Conservation (phyloP, 768 basidiomycete species). For the Xerocomus spinulosus region DNA sequence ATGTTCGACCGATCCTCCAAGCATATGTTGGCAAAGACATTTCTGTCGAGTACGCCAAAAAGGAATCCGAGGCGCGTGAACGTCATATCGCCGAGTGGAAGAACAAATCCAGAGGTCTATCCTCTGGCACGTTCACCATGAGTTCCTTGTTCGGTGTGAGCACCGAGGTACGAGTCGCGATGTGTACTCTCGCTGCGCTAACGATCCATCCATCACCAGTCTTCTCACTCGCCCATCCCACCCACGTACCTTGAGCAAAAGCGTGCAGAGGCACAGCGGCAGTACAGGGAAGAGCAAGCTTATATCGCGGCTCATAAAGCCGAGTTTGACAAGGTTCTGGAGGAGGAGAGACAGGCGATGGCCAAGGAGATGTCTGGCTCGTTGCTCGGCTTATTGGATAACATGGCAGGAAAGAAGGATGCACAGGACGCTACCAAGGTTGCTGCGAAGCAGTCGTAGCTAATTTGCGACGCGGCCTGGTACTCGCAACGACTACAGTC, state of each 20-base stretch:
- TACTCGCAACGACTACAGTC: too few species aligned
- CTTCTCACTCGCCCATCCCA: constrained; percentile 33
- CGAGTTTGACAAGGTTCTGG: constrained; percentile 46
- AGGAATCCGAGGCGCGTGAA: constrained; percentile 79
- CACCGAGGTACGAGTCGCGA: constrained; percentile 32
- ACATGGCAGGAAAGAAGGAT: constrained; percentile 21
- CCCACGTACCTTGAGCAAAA: constrained; percentile 52
- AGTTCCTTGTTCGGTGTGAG: constrained; percentile 40
- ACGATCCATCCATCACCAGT: too few species aligned
- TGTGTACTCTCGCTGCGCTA: too few species aligned
- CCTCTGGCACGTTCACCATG: constrained; percentile 40
- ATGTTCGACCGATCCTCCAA: constrained; percentile 83
- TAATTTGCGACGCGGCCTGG: too few species aligned
- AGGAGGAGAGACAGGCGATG: constrained; percentile 49
- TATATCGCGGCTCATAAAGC: constrained; percentile 49
- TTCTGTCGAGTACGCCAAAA: constrained; percentile 81
- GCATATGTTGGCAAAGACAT: constrained; percentile 88
- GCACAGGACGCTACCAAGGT: constrained; percentile 1
- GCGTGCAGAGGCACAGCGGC: constrained; percentile 45
- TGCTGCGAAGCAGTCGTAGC: too few species aligned
- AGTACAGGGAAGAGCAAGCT: constrained; percentile 50
- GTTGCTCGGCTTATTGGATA: constrained; percentile 31
- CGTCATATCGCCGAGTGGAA: constrained; percentile 82
- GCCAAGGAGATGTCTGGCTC: constrained; percentile 45
- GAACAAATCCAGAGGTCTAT: constrained; percentile 36